Base-by-base conservation (phyloP, 345 rosid species). In the Eutrema japonicum region DNA sequence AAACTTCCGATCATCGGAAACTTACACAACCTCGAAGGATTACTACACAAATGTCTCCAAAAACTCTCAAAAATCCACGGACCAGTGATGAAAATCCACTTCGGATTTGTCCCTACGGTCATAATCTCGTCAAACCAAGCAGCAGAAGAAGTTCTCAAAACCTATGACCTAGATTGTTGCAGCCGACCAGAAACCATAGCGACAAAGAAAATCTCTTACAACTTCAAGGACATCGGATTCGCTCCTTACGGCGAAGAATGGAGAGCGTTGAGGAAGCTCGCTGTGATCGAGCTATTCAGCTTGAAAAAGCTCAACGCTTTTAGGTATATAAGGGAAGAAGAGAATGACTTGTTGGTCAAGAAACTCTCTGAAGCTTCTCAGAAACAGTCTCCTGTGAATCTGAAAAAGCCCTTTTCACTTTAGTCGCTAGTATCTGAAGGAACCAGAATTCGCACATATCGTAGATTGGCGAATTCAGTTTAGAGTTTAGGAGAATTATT, bases 171-270 rank as follows among this genome's bases (percentile, higher is more conserved):
- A 26, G 63, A 64, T 1, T 77, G 81, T 68, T 85, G 84, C 26
- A 75, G 71, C 62, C 80, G 84, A 57, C 84, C 87, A 33, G 8
- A 49, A 22, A 42, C 79, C 57, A 7, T 36, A 5, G 81, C 78
- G 38, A 70, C 48, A 10, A 55, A 46, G 35, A 79, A 40, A 27
- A 10, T 87, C 13, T 67, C 89, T 41, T 85, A 82, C 72, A 76
- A 76, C 26, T 56, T 74, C 77, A 10, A 71, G 3, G 88, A 81
- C 75, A n/a, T 87, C 4, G 85, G 80, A 13, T 82, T 82, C 11
- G 64, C 83, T 22, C 86, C 87, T 1, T 83, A 82, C 6, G 77
- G 69, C 1, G 75, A 64, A 42, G 77, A 83, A 11, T 80, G 85
- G 86, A 76, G 79, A 47, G 81, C 78, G 4, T 51, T 77, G 76